Evolutionary conservation across 345 rosid genomes (phyloP).

Genomic region (Aurinia saxatilis): DNA sequence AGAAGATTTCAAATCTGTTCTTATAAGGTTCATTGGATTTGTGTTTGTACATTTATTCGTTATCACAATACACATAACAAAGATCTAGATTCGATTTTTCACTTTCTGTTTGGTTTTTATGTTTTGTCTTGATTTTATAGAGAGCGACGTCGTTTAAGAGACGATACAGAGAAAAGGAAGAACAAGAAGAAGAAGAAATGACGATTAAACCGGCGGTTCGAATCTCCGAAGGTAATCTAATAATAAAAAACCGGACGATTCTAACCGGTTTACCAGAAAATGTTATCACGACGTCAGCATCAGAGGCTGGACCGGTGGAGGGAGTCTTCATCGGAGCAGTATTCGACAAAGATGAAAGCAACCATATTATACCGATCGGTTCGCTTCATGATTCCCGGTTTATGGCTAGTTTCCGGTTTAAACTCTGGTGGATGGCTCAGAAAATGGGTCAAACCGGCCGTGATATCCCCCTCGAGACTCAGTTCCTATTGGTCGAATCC

Average conservation of each 20-base stretch:
- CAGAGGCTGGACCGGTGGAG: slow-evolving; percentile 57
- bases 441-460: slow-evolving; percentile 72
- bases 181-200: slow-evolving; percentile 38
- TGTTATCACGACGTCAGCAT: slow-evolving; percentile 56
- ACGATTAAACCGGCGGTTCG: slow-evolving; percentile 79
- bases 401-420: slow-evolving; percentile 89
- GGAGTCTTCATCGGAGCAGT: slow-evolving; percentile 77
- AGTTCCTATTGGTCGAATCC: slow-evolving; percentile 66
- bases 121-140: slow-evolving; percentile 26
- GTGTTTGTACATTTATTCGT: neutral
- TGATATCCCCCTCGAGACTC: slow-evolving; percentile 81
- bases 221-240: slow-evolving; percentile 52
- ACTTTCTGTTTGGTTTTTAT: neutral
- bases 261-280: slow-evolving; percentile 67
- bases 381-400: slow-evolving; percentile 65
- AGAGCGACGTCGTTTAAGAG: slow-evolving; percentile 24
- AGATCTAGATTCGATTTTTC: no score
- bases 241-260: slow-evolving; percentile 57
- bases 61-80: no score
- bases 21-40: slow-evolving; percentile 36
- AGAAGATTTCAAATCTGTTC: slow-evolving; percentile 26
- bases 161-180: slow-evolving; percentile 18
- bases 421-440: slow-evolving; percentile 99
- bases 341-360: slow-evolving; percentile 50
- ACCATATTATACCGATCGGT: slow-evolving; percentile 66